These are phyloP conservation scores for Tephrocybe sp. DNA, from an alignment of 768 basidiomycete genomes.

Conservation along the genomic window DNA sequence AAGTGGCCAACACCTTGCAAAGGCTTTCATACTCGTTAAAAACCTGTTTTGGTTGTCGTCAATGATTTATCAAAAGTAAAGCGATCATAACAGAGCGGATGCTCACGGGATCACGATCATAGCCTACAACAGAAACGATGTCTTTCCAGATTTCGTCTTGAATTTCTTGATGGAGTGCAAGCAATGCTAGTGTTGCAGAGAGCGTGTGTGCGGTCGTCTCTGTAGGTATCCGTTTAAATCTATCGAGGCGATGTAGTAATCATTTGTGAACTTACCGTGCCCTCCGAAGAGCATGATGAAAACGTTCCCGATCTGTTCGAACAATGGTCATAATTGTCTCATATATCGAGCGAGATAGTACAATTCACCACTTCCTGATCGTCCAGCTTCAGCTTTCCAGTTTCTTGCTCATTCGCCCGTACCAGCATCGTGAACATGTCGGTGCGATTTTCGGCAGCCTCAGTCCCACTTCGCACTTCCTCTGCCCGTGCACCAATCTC, in stretches of 20 bases:
- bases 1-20: slow-evolving; percentile 39
- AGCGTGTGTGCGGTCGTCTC: slow-evolving; percentile 47
- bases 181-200: slow-evolving; percentile 39
- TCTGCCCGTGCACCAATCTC: slow-evolving; percentile 32
- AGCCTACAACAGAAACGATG: slow-evolving; percentile 33
- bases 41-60: slow-evolving; percentile 22
- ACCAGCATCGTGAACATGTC: slow-evolving; percentile 46
- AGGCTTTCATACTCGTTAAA: slow-evolving; percentile 41
- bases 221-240: slow-evolving; percentile 17
- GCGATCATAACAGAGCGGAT: too few species aligned
- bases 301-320: slow-evolving; percentile 48
- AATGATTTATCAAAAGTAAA: neutral
- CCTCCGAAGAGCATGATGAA: slow-evolving; percentile 57
- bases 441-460: slow-evolving; percentile 6
- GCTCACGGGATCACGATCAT: slow-evolving; percentile 31
- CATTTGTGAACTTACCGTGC: slow-evolving; percentile 38
- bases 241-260: neutral
- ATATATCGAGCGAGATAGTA: neutral
- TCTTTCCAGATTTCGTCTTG: slow-evolving; percentile 43
- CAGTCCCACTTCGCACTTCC: slow-evolving; percentile 19
- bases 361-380: slow-evolving; percentile 39
- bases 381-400: slow-evolving; percentile 35
- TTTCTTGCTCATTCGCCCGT: slow-evolving; percentile 43
- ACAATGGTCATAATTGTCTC: too few species aligned
- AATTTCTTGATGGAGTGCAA: slow-evolving; percentile 40